Evolutionary conservation across 1,284 basidiomycete species (phyloP), one percentile per base, ranked within the genome.

Genomic region (Puccinia brachypodii): DNA sequence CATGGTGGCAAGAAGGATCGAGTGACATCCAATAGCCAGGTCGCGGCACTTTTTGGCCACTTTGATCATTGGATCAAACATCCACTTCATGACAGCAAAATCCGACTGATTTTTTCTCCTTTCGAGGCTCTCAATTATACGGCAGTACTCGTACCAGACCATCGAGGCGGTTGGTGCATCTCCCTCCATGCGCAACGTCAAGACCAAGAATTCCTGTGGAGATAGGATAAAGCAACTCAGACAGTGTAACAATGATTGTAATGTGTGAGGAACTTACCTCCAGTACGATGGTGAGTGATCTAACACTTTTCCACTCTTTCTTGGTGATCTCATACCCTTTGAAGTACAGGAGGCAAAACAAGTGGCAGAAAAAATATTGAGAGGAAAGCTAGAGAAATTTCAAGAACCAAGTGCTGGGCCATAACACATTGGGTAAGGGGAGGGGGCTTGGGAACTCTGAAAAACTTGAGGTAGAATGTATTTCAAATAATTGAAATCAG

Each of bases 21-120:
- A 25, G n/a, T 2, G 2, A 44, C 66, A 69, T 22, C 25, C 25
- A 16, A 69, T 6, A 9, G 66, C 36, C 2, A 69, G 16, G 22
- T 25, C 3, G 4, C 1, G 40, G 22, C 44, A 69, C 31, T 69
- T 69, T 3, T 69, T 69, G 66, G 66, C 36, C 13, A 69, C 25
- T 33, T 42, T 25, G 13, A 69, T 69, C 66, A 69, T 69, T 11
- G 66, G 66, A 47, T 69, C 42, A 47, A 69, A 69, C 16, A 69
- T 69, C 1, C 19, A 1, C 44, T 69, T 44, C 11, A 69, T 13
- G 1, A 16, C 22, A 7, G 38, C 7, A 22, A 69, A 44, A 7
- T 42, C 66, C 1, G 66, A 22, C 1, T 19, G 11, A 4, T 8
- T n/a, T n/a, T 69, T 47, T 22, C n/a, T 42, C n/a, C 44, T 69